Evolutionary conservation across 179 eudicot genomes (phyloP).

Genomic region (Pouteria campechiana): DNA sequence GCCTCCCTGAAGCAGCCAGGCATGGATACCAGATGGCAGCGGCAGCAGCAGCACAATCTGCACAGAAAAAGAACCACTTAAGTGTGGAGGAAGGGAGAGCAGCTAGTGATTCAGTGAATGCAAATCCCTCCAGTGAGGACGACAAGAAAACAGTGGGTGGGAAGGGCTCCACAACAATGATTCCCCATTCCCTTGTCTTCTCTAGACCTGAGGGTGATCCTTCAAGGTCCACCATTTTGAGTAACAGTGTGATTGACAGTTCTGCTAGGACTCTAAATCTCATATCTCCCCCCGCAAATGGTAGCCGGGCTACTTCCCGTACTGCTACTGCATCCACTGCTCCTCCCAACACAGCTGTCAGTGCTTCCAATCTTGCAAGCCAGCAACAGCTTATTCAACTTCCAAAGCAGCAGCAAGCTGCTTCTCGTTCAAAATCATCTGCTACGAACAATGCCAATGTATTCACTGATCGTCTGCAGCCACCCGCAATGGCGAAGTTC

Average conservation of each 20-base stretch:
- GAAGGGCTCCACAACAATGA: slow-evolving; percentile 24
- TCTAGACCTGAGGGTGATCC: slow-evolving; percentile 59
- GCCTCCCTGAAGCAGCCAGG: slow-evolving; percentile 54
- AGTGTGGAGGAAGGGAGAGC: slow-evolving; percentile 37
- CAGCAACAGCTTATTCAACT: slow-evolving; percentile 10
- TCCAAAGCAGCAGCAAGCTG: slow-evolving; percentile 14
- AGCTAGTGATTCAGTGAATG: slow-evolving; percentile 28
- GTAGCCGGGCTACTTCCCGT: slow-evolving; percentile 27
- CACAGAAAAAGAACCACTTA: slow-evolving; percentile 52
- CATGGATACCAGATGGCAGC: slow-evolving; percentile 37
- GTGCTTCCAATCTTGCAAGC: slow-evolving; percentile 21
- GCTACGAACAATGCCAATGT: slow-evolving; percentile 47
- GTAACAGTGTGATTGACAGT: slow-evolving; percentile 49
- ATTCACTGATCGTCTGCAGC: slow-evolving; percentile 46
- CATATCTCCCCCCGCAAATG: slow-evolving; percentile 27
- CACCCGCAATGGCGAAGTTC: slow-evolving; percentile 57
- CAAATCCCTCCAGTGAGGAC: too few species aligned
- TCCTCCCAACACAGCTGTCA: slow-evolving; percentile 24
- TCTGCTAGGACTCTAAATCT: slow-evolving; percentile 48
- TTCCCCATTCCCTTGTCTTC: slow-evolving; percentile 78
- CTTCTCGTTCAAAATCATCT: slow-evolving; percentile 40
- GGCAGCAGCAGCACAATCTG: slow-evolving; percentile 39
- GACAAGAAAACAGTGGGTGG: slow-evolving; percentile 42
- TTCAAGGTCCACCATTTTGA: slow-evolving; percentile 22
- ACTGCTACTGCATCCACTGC: slow-evolving; percentile 14